phyloP scores from a whole-genome alignment of 1,284 basidiomycete genomes.

The Abortiporus biennis region DNA sequence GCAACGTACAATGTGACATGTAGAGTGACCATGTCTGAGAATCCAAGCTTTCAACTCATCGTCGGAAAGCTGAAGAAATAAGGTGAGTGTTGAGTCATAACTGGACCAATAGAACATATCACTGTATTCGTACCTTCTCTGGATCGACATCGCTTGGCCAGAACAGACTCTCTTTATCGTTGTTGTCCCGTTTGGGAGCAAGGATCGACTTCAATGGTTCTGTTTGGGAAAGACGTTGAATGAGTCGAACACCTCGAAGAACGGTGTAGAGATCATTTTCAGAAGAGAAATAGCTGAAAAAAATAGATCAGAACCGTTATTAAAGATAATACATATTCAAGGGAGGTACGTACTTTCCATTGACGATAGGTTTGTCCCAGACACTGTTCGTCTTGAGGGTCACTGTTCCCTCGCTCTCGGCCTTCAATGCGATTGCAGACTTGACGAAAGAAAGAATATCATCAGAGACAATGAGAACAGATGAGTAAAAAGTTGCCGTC shows the following conservation, averaged over 20 bases:
- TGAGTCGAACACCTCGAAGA: slow-evolving; percentile 22
- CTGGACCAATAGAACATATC: background rate
- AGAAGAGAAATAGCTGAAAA: slow-evolving; percentile 16
- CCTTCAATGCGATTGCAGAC: slow-evolving; percentile 18
- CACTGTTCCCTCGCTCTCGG: slow-evolving; percentile 28
- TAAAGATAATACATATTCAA: slow-evolving; percentile 9
- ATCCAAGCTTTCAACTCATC: slow-evolving; percentile 6
- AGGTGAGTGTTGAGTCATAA: background rate
- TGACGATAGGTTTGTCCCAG: slow-evolving; percentile 33
- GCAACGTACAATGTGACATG: slow-evolving; percentile 8
- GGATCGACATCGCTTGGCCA: slow-evolving; percentile 23
- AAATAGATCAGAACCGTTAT: background rate
- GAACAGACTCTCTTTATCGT: slow-evolving; percentile 16
- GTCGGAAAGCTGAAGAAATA: slow-evolving; percentile 5
- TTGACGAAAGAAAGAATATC: background rate
- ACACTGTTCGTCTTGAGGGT: slow-evolving; percentile 27
- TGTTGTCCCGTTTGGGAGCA: slow-evolving; percentile 14
- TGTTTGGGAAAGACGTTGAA: slow-evolving; percentile 19
- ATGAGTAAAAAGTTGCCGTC: slow-evolving; percentile 4
- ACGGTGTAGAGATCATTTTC: slow-evolving; percentile 21
- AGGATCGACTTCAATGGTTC: slow-evolving; percentile 23
- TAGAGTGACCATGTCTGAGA: background rate
- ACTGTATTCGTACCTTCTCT: slow-evolving; percentile 14
- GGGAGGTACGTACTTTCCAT: slow-evolving; percentile 25
- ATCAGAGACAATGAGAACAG: background rate